phyloP scores from a whole-genome alignment of 1,139 yeast species.

The Wickerhamiella infanticola region DNA sequence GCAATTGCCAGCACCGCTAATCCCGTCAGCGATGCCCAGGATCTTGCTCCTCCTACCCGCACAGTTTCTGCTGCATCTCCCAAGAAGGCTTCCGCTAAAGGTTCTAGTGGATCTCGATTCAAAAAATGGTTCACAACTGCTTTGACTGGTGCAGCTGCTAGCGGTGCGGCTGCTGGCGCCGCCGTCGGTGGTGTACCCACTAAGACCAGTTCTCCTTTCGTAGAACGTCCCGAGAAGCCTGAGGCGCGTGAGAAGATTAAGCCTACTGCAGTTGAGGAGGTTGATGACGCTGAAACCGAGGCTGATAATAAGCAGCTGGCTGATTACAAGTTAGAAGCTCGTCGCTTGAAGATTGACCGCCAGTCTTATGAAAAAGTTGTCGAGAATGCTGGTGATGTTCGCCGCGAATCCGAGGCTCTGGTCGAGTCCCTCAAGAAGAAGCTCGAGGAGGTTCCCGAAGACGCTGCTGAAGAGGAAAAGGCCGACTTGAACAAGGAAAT shows the following conservation, averaged over 20 bases:
- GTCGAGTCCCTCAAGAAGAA: background rate
- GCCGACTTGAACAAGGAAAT: background rate
- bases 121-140: background rate
- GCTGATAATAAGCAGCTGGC: background rate
- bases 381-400: background rate
- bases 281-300: background rate
- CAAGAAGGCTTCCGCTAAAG: background rate
- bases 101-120: background rate
- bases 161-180: background rate
- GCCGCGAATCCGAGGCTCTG: background rate
- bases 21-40: constrained; percentile 9
- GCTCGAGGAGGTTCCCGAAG: background rate
- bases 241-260: background rate
- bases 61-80: background rate
- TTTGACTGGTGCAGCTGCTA: background rate
- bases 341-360: background rate
- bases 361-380: background rate
- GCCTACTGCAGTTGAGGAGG: background rate
- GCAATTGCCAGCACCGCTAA: background rate
- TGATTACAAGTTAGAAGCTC: background rate
- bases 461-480: background rate
- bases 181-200: background rate
- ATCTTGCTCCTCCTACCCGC: background rate
- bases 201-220: background rate
- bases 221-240: background rate